Base-by-base conservation (phyloP, 192 early-diverging fungal species). In the Dissophora globulifera region DNA sequence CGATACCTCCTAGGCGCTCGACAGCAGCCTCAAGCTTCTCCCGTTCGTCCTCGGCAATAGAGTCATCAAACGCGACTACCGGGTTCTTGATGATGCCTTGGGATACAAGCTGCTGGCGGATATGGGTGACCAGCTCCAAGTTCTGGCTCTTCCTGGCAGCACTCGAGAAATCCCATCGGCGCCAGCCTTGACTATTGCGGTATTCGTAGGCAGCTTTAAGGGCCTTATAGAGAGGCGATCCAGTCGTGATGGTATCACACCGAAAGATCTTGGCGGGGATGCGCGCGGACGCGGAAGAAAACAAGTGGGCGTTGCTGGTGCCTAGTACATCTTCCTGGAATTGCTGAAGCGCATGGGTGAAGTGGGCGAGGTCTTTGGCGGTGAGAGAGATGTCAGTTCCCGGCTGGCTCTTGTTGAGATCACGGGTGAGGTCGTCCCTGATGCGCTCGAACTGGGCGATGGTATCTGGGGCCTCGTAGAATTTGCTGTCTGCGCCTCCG, bases 311-410 rank as follows among this genome's bases (percentile, higher is more conserved):
- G 19, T 31, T 62, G 16, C 48, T 15, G 33, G 70, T 26, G 3
- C 86, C 86, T 6, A 88, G 62, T 43, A 50, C 62, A 19, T 84
- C 80, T 50, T 88, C 78, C 63, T 88, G 86, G 51, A 86, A 84
- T 46, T 86, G 80, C 41, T 84, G 83, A 41, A 88, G 47, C 11
- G 72, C 63, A 33, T 81, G 74, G 15, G 78, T 58, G 20, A 86
- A 75, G 8, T 57, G 43, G 13, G 86, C 78, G 20, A 87, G 75
- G 3, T 84, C 81, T 25, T 70, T 58, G 31, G 79, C 74, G 16
- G 79, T 67, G 33, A 58, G 27, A 23, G 60, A 19, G 40, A 33
- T 46, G 62, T 58, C 16, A 13, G 56, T 55, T 57, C 32, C 57
- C 13, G 26, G 38, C 46, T 59, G 27, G 31, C 26, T 52, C 26